Evolutionary conservation across 345 rosid species (phyloP).

Genomic region (Eutrema yunnanense): DNA sequence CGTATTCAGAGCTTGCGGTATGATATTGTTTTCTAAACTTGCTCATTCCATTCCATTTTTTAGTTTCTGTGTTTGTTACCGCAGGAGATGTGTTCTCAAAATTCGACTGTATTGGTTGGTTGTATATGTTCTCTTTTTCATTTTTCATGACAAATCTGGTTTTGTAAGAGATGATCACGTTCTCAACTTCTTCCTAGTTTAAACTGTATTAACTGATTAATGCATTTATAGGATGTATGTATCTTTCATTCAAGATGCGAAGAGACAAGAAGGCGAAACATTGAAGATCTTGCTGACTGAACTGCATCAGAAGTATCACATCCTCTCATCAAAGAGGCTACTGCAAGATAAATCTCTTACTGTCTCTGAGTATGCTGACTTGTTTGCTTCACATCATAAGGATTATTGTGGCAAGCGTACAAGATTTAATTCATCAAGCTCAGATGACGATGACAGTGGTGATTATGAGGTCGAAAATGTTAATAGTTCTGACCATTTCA

Average conservation of each 20-base stretch:
- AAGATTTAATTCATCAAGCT: conserved; percentile 53
- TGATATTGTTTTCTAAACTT: conserved; percentile 11
- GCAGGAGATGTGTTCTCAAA: neutral
- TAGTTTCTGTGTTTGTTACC: neutral
- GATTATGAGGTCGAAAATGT: conserved; percentile 24
- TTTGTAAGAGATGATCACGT: neutral
- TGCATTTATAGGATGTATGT: conserved; percentile 55
- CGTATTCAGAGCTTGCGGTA: conserved; percentile 75
- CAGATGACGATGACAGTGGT: conserved; percentile 52
- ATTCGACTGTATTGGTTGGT: neutral
- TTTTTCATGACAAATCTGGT: neutral
- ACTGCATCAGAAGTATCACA: conserved; percentile 37
- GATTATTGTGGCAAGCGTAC: conserved; percentile 61
- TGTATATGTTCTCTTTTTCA: neutral
- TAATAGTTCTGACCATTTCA: conserved; percentile 40
- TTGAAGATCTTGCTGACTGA: conserved; percentile 34
- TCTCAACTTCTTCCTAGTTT: conserved; percentile 2
- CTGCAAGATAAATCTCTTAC: conserved; percentile 43
- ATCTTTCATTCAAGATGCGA: conserved; percentile 53
- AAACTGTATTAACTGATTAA: neutral
- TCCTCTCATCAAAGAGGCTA: conserved; percentile 36
- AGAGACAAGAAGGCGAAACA: conserved; percentile 40
- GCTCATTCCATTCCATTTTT: neutral
- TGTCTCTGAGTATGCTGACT: conserved; percentile 52
- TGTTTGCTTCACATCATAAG: conserved; percentile 43